Evolutionary conservation across 2,329 filamentous ascomycete genomes (phyloP).

Genomic region (Tothia fuscella): DNA sequence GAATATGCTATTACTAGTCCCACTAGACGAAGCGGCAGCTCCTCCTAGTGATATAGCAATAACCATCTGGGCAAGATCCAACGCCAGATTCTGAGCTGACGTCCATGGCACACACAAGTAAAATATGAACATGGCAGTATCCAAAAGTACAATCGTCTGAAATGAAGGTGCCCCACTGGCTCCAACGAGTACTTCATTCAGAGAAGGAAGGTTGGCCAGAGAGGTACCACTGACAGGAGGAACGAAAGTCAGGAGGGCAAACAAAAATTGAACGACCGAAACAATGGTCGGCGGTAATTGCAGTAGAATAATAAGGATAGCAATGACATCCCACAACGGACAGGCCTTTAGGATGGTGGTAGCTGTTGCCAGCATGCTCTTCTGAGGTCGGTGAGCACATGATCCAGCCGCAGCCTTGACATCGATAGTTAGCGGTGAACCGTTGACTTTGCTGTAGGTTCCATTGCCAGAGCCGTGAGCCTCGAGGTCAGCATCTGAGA

Average conservation of each 20-base stretch:
- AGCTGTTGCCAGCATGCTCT: conserved; percentile 61
- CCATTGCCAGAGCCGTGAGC: conserved; percentile 9
- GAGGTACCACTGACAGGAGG: conserved; percentile 63
- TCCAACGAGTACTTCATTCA: conserved; percentile 86
- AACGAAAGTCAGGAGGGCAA: conserved; percentile 86
- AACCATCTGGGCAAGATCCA: conserved; percentile 85
- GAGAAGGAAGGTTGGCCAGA: conserved; percentile 61
- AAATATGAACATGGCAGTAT: conserved; percentile 67
- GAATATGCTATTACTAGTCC: conserved; percentile 58
- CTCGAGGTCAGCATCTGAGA: conserved; percentile 29
- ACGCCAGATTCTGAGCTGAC: conserved; percentile 73
- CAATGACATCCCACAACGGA: conserved; percentile 87
- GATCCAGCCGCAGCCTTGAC: conserved; percentile 2
- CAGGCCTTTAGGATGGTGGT: conserved; percentile 81
- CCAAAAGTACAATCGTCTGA: conserved; percentile 72
- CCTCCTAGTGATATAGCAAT: conserved; percentile 85
- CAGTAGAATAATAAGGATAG: conserved; percentile 90
- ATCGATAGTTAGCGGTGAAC: conserved; percentile 7
- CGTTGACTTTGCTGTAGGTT: neutral
- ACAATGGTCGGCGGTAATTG: conserved; percentile 81
- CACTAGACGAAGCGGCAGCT: conserved; percentile 56
- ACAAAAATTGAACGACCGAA: conserved; percentile 81
- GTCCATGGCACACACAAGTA: conserved; percentile 86
- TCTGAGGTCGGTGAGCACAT: conserved; percentile 4
- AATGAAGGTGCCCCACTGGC: conserved; percentile 77